Evolutionary conservation across 23 red algal species (phyloP), one percentile per base, ranked within the genome.

Genomic region (Gracilariopsis chorda): DNA sequence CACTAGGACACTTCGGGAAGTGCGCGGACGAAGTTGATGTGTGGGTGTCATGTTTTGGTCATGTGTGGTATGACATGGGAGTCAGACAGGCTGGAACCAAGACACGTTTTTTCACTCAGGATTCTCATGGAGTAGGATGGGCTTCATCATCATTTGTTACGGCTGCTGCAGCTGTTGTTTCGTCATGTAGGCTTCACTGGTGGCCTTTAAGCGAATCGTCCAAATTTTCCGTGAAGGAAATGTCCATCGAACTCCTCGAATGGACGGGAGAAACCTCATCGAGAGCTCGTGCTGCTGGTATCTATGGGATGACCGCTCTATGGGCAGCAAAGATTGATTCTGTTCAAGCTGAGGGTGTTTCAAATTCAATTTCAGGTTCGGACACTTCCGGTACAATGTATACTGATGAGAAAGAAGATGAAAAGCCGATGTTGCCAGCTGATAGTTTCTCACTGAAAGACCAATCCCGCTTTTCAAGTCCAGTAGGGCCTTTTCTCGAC

Each of bases 301-400:
- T 91, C 19, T 65, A 91, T 37, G 74, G 74, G 5, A 82, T 91
- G 43, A 82, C 77, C 2, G 57, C 72, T 27, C 51, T 91, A 33
- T 91, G 88, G 88, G 43, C 88, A 48, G 73, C 75, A 17, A 80
- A 73, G 45, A 91, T 91, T 65, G 88, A 91, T 67, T 60, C 34
- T 17, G 52, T 47, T 49, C 88, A 72, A 82, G 74, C 68, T 19
- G 43, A 80, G 8, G 43, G 39, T 48, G 32, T 86, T 28, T 86
- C 82, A 3, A 68, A 86, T 24, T 47, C 58, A 20, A 25, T 44
- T 29, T 86, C 46, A 36, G 75, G 37, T 23, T 64, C 58, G 39
- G 43, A 77, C 51, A 17, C 85, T 89, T 25, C 61, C 42, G 55
- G 32, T 21, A 24, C 69, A 14, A 0, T 23, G 14, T 70, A 52